phyloP scores from a whole-genome alignment of 192 early-diverging fungal species.

The Entomortierella lignicola region DNA sequence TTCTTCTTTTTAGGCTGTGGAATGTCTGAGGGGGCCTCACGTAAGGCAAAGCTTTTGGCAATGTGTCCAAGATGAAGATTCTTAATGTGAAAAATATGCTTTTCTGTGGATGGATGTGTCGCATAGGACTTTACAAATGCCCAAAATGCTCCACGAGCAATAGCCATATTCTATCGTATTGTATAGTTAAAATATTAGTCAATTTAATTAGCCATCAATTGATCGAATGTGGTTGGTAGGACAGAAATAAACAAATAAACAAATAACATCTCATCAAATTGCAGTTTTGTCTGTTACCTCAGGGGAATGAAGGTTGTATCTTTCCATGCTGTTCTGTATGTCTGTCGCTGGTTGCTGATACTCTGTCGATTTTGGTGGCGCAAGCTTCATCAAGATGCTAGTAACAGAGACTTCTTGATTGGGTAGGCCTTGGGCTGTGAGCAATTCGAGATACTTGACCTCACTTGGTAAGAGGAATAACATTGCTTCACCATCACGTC shows the following conservation, averaged over 20 bases:
- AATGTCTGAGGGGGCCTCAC: conserved; percentile 87
- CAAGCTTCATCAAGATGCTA: conserved; percentile 66
- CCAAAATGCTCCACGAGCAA: conserved; percentile 86
- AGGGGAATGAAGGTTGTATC: conserved; percentile 71
- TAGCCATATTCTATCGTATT: conserved; percentile 57
- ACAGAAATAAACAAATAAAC: conserved; percentile 17
- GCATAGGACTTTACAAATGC: conserved; percentile 95
- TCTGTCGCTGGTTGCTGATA: conserved; percentile 63
- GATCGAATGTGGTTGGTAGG: too few species aligned
- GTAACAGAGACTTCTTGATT: conserved; percentile 66
- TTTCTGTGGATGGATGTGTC: conserved; percentile 86
- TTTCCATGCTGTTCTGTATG: conserved; percentile 72
- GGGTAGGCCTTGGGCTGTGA: conserved; percentile 72
- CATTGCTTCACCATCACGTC: conserved; percentile 86
- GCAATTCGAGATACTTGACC: conserved; percentile 73
- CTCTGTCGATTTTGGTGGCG: conserved; percentile 64
- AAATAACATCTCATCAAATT: background rate
- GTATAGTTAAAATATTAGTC: conserved; percentile 11
- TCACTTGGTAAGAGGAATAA: conserved; percentile 94
- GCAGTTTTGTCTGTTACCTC: conserved; percentile 57
- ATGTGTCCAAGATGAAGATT: conserved; percentile 97
- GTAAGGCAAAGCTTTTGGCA: conserved; percentile 96
- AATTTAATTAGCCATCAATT: background rate
- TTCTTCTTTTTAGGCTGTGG: conserved; percentile 60
- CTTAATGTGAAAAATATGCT: conserved; percentile 94